Evolutionary conservation across 2,329 filamentous ascomycete genomes (phyloP).

Genomic region (Aspergillus transmontanensis): DNA sequence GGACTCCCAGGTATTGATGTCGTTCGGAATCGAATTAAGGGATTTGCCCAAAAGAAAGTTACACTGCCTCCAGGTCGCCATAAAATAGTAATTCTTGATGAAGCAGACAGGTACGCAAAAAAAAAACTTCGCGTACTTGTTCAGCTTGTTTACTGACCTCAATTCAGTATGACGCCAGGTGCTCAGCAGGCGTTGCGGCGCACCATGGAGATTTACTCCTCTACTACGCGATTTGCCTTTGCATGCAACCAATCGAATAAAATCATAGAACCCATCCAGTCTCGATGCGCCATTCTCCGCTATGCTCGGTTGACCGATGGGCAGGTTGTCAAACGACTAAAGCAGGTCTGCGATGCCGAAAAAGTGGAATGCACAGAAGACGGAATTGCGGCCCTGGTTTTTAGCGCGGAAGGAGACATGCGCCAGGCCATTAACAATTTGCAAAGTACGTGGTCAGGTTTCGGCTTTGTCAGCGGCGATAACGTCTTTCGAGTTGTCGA

Average conservation of each 20-base stretch:
- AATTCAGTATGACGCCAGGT: slow-evolving; percentile 82
- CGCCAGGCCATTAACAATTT: slow-evolving; percentile 98
- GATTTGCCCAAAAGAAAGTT: slow-evolving; percentile 98
- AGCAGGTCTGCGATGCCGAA: slow-evolving; percentile 93
- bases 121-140: neutral
- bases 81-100: slow-evolving; percentile 96
- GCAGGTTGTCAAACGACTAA: slow-evolving; percentile 84
- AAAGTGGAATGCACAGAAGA: slow-evolving; percentile 89
- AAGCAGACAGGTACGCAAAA: slow-evolving; percentile 73
- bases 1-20: slow-evolving; percentile 78
- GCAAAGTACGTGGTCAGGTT: slow-evolving; percentile 89
- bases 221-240: slow-evolving; percentile 95
- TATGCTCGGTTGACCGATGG: slow-evolving; percentile 90
- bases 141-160: slow-evolving; percentile 2
- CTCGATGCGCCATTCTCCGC: slow-evolving; percentile 90
- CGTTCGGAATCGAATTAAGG: slow-evolving; percentile 95
- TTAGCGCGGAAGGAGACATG: slow-evolving; percentile 98
- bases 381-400: slow-evolving; percentile 91
- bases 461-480: slow-evolving; percentile 95
- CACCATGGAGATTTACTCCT: slow-evolving; percentile 98
- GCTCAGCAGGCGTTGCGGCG: slow-evolving; percentile 92
- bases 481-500: slow-evolving; percentile 99
- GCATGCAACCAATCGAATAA: slow-evolving; percentile 99
- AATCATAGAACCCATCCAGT: slow-evolving; percentile 98
- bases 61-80: slow-evolving; percentile 87